Conservation (phyloP, 371 early-diverging fungal species). For the Phascolomyces articulosus region DNA sequence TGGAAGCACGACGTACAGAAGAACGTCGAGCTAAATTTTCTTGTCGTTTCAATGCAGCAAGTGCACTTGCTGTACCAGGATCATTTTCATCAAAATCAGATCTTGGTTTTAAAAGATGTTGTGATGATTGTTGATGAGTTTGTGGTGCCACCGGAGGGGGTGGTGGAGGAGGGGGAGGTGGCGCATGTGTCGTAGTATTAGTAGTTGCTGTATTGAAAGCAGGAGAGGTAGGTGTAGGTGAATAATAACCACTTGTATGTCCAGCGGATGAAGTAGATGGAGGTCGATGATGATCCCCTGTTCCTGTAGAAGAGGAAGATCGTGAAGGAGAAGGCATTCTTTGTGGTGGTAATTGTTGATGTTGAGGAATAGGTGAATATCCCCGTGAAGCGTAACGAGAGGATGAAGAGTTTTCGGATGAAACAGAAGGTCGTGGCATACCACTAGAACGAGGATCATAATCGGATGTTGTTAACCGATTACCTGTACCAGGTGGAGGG, state of each 20-base stretch:
- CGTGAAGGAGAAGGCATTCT: constrained; percentile 45
- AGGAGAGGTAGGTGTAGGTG: constrained; percentile 34
- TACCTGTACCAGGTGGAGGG: constrained; percentile 15
- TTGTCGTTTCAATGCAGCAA: constrained; percentile 52
- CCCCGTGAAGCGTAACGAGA: constrained; percentile 28
- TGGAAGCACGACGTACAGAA: constrained; percentile 51
- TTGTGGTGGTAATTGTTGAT: constrained; percentile 2
- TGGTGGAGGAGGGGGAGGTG: constrained; percentile 12
- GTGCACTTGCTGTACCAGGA: constrained; percentile 46
- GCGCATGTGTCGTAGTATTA: constrained; percentile 23
- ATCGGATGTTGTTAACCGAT: constrained; percentile 23
- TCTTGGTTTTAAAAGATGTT: constrained; percentile 6
- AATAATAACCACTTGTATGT: constrained; percentile 26
- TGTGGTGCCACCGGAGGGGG: constrained; percentile 31
- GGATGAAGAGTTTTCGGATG: constrained; percentile 33
- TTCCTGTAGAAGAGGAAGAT: constrained; percentile 23
- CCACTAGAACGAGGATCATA: constrained; percentile 41
- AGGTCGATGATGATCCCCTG: background rate
- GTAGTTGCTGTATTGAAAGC: too few relatives aligned
- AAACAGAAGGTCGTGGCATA: constrained; percentile 46
- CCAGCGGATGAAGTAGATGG: constrained; percentile 9
- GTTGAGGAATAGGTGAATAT: constrained; percentile 19
- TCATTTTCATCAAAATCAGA: constrained; percentile 45
- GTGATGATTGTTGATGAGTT: constrained; percentile 15
- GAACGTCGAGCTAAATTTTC: constrained; percentile 51